Conservation (phyloP, 352 stramenopile genomes). For the Phytopythium montanum region DNA sequence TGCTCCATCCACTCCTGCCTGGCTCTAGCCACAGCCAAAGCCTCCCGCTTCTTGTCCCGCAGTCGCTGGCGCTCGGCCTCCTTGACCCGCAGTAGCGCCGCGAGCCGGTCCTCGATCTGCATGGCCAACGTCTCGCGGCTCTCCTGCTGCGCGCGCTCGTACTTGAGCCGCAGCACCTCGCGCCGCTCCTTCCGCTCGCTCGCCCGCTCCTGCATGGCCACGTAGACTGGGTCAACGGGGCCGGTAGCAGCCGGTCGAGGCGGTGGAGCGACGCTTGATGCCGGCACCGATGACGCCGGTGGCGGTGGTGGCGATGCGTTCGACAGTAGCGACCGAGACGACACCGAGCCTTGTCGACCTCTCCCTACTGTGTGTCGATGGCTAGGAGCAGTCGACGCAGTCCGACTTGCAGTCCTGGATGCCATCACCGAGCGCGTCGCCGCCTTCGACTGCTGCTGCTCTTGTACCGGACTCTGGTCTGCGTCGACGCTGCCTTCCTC, state of each 20-base stretch:
- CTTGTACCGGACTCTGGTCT: background rate
- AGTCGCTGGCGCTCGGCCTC: slow-evolving; percentile 32
- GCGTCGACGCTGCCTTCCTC: background rate
- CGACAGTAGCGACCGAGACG: background rate
- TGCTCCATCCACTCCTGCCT: slow-evolving; percentile 31
- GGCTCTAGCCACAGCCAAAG: slow-evolving; percentile 21
- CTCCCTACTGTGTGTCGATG: background rate
- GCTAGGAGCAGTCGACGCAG: background rate
- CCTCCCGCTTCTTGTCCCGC: slow-evolving; percentile 34
- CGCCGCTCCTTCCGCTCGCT: slow-evolving; percentile 51
- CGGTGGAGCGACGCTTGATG: background rate
- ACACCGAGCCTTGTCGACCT: background rate
- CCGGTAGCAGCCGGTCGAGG: background rate
- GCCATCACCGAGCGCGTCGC: background rate
- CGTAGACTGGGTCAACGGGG: slow-evolving; percentile 35
- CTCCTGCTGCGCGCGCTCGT: slow-evolving; percentile 46
- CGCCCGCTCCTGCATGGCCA: slow-evolving; percentile 51
- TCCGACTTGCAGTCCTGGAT: background rate
- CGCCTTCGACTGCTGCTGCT: background rate
- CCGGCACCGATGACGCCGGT: background rate
- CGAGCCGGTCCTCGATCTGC: slow-evolving; percentile 40
- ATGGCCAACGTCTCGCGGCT: slow-evolving; percentile 34
- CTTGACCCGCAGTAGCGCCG: slow-evolving; percentile 31
- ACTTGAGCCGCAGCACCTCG: slow-evolving; percentile 44
- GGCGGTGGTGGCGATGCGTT: slow-evolving; percentile 1